phyloP scores from a whole-genome alignment of 768 basidiomycete genomes.

The Cantharellus cinnabarinus region DNA sequence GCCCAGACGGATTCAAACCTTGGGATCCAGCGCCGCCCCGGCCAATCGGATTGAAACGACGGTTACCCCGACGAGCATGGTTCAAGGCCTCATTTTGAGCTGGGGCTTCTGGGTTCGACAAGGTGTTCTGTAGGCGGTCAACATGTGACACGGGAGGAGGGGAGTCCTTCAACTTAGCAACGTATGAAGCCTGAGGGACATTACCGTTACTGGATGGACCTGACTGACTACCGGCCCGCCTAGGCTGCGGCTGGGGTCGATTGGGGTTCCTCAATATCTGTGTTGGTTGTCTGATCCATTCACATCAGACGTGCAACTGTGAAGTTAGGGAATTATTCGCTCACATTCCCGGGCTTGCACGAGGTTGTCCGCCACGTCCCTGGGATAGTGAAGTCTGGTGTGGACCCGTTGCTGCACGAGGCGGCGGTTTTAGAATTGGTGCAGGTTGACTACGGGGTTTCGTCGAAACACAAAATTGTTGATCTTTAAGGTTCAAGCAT shows the following conservation, averaged over 20 bases:
- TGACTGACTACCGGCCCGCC: too few relatives aligned
- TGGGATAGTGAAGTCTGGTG: not conserved
- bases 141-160: too few relatives aligned
- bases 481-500: constrained; percentile 72
- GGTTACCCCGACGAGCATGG: too few relatives aligned
- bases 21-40: too few relatives aligned
- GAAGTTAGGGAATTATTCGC: not conserved
- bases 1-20: too few relatives aligned
- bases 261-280: not conserved
- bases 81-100: too few relatives aligned
- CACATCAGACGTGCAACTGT: not conserved
- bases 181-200: too few relatives aligned
- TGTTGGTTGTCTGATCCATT: not conserved
- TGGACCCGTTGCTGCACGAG: not conserved
- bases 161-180: too few relatives aligned
- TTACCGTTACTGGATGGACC: too few relatives aligned
- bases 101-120: too few relatives aligned
- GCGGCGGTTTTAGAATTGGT: not conserved
- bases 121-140: too few relatives aligned
- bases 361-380: not conserved
- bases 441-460: not conserved
- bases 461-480: constrained; percentile 34
- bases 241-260: not conserved
- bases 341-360: not conserved
- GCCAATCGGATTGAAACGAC: too few relatives aligned